A percentile compares a stretch with the other conserved stretches of the same genome.
Evolutionary conservation across 2,329 filamentous ascomycete genomes (phyloP).

Genomic region (Cytospora schulzeri): DNA sequence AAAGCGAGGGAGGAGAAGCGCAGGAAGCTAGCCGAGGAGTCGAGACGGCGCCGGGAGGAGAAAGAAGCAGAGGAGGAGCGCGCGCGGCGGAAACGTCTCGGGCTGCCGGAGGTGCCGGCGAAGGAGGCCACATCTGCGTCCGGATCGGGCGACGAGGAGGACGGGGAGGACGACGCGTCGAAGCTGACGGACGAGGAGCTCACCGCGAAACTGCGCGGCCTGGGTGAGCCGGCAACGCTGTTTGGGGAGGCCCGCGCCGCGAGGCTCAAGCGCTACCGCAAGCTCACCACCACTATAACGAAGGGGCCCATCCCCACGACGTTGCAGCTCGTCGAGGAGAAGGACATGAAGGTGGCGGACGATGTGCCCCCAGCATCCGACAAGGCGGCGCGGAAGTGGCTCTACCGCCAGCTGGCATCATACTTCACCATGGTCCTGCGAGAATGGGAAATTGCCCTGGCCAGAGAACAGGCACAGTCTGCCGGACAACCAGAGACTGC

Average conservation of each 20-base stretch:
- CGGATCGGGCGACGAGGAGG: constrained; percentile 40
- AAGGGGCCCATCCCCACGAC: constrained; percentile 86
- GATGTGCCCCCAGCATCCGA: constrained; percentile 63
- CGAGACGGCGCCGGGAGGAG: constrained; percentile 67
- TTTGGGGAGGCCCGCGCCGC: constrained; percentile 81
- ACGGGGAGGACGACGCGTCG: constrained; percentile 47
- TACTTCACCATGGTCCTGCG: constrained; percentile 96
- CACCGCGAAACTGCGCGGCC: constrained; percentile 63
- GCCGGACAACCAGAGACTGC: constrained; percentile 59
- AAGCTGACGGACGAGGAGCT: constrained; percentile 75
- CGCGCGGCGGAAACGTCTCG: constrained; percentile 72
- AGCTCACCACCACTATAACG: constrained; percentile 63
- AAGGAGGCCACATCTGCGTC: constrained; percentile 3
- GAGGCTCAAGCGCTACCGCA: constrained; percentile 70
- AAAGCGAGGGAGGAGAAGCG: constrained; percentile 79
- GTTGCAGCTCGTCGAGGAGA: constrained; percentile 76
- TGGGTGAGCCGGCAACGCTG: constrained; percentile 72
- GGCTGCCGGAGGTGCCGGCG: constrained; percentile 71
- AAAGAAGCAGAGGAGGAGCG: constrained; percentile 74
- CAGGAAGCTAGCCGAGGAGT: constrained; percentile 78
- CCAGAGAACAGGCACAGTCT: constrained; percentile 53
- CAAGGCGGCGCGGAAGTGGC: constrained; percentile 64
- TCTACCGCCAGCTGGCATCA: constrained; percentile 86
- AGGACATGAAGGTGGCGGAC: constrained; percentile 81
- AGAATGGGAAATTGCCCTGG: constrained; percentile 82